Base-by-base conservation (phyloP, 2,329 filamentous ascomycete genomes). In the Myriangium duriaei region DNA sequence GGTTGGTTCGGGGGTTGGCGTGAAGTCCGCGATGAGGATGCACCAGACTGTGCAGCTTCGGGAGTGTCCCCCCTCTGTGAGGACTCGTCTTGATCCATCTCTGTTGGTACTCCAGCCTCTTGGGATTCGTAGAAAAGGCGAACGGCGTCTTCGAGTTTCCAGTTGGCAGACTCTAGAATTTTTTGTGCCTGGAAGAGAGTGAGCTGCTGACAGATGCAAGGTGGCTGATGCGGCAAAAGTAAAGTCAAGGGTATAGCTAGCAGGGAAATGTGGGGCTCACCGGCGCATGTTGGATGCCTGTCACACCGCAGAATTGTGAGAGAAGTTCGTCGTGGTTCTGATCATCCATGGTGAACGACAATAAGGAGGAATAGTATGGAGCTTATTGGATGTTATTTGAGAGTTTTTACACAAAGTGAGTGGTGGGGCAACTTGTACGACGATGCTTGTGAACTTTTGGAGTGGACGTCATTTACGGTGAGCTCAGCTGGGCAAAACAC, bases 71-170 rank as follows among this genome's bases (percentile, higher is more conserved):
- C 35, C 32, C 26, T 29, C 28, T 31, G 35, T 19, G 35, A 29
- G 31, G 45, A 41, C n/a, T 46, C 44, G 16, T 58, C 53, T 28
- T 57, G 55, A 49, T 61, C 61, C 32, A 57, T 49, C 17, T 47
- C 44, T 49, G 54, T 54, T 19, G 46, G 39, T 15, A 44, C 43
- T 26, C 50, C 48, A 7, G 51, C 47, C 37, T 51, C 48, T 17
- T 45, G 48, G 37, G 57, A 56, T 36, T 63, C 61, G 45, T 59
- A 67, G 58, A 56, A 67, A 44, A 65, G 58, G 7, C 53, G 50
- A 32, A 62, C 58, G 29, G 65, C 64, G 43, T 61, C 53, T 38
- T 62, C 58, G 30, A 68, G 52, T 42, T 67, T 57, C 51, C 65
- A 65, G 56, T 67, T 58, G 40, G 58, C 54, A 6, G 61, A 53